A percentile compares a stretch with the other conserved stretches of the same genome.
Evolutionary conservation across 164 flowering plant genomes (phyloP).

Genomic region (Stephania cephalantha): DNA sequence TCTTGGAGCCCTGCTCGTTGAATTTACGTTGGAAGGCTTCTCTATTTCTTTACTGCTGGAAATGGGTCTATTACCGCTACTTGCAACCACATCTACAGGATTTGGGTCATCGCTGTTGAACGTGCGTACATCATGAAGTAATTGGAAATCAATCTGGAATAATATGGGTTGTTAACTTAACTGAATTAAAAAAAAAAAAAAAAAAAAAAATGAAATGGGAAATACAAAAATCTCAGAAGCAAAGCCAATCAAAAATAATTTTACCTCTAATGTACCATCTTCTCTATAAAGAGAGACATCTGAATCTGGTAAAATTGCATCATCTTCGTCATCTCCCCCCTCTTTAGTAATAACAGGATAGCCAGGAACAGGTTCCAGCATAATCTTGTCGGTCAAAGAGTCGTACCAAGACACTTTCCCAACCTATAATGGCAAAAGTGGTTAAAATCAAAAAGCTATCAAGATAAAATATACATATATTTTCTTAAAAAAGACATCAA

Average conservation of each 20-base stretch:
- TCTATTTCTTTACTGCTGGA: constrained; percentile 14
- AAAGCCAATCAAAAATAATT: background rate
- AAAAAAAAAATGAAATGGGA: background rate
- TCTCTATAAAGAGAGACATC: constrained; percentile 55
- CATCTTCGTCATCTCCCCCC: constrained; percentile 36
- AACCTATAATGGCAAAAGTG: constrained; percentile 41
- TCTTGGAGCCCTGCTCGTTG: constrained; percentile 14
- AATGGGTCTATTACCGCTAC: constrained; percentile 16
- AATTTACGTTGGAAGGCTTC: constrained; percentile 9
- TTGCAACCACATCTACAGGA: constrained; percentile 16
- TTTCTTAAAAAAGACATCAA: background rate
- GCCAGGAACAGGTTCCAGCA: constrained; percentile 51
- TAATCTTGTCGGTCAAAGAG: constrained; percentile 34
- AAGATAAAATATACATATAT: background rate
- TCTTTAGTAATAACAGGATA: constrained; percentile 46
- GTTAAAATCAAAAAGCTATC: background rate
- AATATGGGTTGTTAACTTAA: constrained; percentile 5
- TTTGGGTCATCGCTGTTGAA: constrained; percentile 26
- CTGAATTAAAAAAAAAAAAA: background rate
- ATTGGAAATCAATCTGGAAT: constrained; percentile 63
- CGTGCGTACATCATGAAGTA: constrained; percentile 62
- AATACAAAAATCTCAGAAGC: background rate
- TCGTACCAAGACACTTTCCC: constrained; percentile 57
- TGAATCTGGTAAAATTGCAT: constrained; percentile 24
- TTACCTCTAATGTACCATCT: constrained; percentile 92